phyloP scores from a whole-genome alignment of 495 filamentous ascomycete species.

The Neurospora sp. region DNA sequence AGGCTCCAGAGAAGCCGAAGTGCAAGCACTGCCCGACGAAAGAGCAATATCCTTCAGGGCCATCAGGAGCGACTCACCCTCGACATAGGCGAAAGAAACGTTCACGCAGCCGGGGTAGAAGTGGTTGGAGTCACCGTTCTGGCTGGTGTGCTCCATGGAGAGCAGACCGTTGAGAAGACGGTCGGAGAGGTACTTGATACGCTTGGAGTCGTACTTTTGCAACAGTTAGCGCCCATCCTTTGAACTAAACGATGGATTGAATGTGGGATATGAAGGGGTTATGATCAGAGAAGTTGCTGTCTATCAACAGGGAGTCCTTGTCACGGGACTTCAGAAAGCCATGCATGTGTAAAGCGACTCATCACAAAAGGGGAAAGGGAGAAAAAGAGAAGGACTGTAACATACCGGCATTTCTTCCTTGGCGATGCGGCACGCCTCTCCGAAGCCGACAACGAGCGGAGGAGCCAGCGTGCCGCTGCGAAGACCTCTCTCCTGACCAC shows the following conservation, averaged over 20 bases:
- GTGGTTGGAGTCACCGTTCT: slow-evolving; percentile 73
- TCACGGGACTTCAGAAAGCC: slow-evolving; percentile 47
- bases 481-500: slow-evolving; percentile 89
- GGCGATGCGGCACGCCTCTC: slow-evolving; percentile 87
- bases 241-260: background rate
- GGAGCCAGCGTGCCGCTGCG: slow-evolving; percentile 91
- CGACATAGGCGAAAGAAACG: slow-evolving; percentile 95
- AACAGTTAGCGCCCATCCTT: slow-evolving; percentile 10
- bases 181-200: slow-evolving; percentile 71
- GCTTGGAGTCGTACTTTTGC: slow-evolving; percentile 76
- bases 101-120: slow-evolving; percentile 98
- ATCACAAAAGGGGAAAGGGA: slow-evolving; percentile 33
- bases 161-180: slow-evolving; percentile 72
- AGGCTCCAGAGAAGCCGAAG: slow-evolving; percentile 90
- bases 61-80: slow-evolving; percentile 97
- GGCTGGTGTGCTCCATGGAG: slow-evolving; percentile 78
- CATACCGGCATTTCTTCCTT: slow-evolving; percentile 82
- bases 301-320: slow-evolving; percentile 39
- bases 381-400: slow-evolving; percentile 7
- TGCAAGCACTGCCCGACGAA: slow-evolving; percentile 94
- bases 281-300: slow-evolving; percentile 41
- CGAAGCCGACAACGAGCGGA: slow-evolving; percentile 80
- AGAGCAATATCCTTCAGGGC: slow-evolving; percentile 95
- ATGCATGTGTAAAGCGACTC: slow-evolving; percentile 64
- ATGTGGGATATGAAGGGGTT: background rate